phyloP scores from a whole-genome alignment of 352 stramenopile genomes.

The Phytophthora pisi region DNA sequence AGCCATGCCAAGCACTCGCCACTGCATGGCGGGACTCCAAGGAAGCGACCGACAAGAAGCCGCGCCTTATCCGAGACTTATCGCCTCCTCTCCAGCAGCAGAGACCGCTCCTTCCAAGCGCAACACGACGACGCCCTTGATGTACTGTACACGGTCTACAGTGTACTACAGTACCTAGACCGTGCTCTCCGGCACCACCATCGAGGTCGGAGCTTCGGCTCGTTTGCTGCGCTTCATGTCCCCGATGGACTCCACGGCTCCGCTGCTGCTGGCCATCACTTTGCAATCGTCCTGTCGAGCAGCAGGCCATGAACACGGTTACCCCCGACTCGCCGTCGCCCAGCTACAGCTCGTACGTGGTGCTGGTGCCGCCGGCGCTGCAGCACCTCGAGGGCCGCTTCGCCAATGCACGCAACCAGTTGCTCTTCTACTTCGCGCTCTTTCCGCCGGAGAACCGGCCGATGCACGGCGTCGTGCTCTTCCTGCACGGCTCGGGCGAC shows the following conservation, averaged over 20 bases:
- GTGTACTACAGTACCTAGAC: neutral
- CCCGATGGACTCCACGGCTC: too few species aligned
- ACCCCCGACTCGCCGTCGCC: conserved; percentile 9
- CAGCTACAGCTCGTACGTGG: conserved; percentile 17
- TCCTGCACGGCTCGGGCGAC: conserved; percentile 47
- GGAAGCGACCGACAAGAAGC: conserved; percentile 13
- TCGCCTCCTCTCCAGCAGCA: neutral
- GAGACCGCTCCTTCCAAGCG: neutral
- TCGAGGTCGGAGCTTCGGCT: conserved; percentile 16
- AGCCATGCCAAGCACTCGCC: neutral
- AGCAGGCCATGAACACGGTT: neutral
- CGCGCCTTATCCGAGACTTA: conserved; percentile 9
- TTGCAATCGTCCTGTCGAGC: neutral
- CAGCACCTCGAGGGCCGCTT: conserved; percentile 38
- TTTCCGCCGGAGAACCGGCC: conserved; percentile 23
- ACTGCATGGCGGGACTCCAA: neutral
- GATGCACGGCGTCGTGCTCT: conserved; percentile 47
- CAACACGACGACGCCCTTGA: conserved; percentile 20
- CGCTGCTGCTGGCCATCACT: conserved; percentile 1
- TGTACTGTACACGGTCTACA: neutral
- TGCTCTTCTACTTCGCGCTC: conserved; percentile 44
- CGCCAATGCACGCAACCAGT: conserved; percentile 38
- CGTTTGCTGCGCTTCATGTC: conserved; percentile 16
- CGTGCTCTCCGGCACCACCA: neutral
- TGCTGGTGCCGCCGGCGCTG: conserved; percentile 28